phyloP scores from a whole-genome alignment of 2,329 filamentous ascomycete genomes.

The Fusarium sp. region DNA sequence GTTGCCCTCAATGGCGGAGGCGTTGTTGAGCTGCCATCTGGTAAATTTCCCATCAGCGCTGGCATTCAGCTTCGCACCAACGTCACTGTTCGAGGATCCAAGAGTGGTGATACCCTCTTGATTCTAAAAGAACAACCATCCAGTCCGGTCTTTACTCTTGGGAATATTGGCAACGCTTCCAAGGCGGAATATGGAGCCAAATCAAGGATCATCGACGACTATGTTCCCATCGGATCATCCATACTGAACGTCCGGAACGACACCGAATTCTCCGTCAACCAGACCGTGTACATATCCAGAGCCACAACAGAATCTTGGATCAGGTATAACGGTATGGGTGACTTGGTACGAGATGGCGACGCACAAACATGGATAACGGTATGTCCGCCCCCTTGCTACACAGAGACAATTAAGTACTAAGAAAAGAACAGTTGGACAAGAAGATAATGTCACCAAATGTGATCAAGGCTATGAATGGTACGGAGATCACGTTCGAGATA shows the following conservation, averaged over 20 bases:
- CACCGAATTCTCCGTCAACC: slow-evolving; percentile 4
- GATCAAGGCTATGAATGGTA: slow-evolving; percentile 23
- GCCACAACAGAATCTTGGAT: slow-evolving; percentile 29
- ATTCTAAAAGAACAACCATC: background rate
- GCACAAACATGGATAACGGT: slow-evolving; percentile 37
- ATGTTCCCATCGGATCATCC: slow-evolving; percentile 28
- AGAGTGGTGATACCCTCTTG: background rate
- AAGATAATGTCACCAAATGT: slow-evolving; percentile 25
- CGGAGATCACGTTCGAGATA: slow-evolving; percentile 21
- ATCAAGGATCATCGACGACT: slow-evolving; percentile 29
- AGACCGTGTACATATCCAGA: slow-evolving; percentile 28
- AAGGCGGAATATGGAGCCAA: slow-evolving; percentile 6
- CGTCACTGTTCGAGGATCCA: slow-evolving; percentile 13
- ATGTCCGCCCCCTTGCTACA: background rate
- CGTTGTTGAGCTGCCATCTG: slow-evolving; percentile 15
- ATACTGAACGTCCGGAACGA: slow-evolving; percentile 1
- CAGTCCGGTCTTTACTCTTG: slow-evolving; percentile 28
- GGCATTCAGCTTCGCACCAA: slow-evolving; percentile 17
- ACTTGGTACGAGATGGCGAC: slow-evolving; percentile 13
- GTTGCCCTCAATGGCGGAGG: slow-evolving; percentile 22
- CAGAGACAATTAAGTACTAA: background rate
- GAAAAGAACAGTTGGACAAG: background rate
- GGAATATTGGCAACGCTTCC: background rate
- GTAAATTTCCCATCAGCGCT: slow-evolving; percentile 19
- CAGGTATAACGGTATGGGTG: slow-evolving; percentile 24